Evolutionary conservation across 2,329 filamentous ascomycete species (phyloP), one percentile per base, ranked within the genome.

Genomic region (Leptographium lundbergii): DNA sequence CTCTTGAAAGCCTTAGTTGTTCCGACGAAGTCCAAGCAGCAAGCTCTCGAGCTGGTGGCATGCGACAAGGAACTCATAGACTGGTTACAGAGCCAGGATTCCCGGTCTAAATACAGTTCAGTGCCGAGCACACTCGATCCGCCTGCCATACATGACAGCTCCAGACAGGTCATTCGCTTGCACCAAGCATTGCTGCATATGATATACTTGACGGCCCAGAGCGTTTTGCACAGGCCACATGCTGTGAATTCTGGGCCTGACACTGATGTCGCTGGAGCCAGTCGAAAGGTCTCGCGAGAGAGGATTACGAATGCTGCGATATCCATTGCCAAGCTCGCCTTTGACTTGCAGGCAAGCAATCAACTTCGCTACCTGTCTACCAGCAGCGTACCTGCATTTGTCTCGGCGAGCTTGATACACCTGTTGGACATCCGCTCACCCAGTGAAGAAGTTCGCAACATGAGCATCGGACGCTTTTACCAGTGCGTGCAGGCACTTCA

Each of bases 401-500:
- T 61, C 25, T 52, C 57, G 3, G 54, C 60, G 1, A 50, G 48
- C 24, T 39, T 59, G n/a, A 45, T 52, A 22, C 60, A 61, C 47
- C 57, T 61, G 57, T 24, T 59, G 2, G 57, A 61, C 34, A 55
- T 57, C 34, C 57, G 57, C 24, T 36, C 54, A 4, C 36, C 27
- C 32, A 42, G 57, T 54, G 57, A 59, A 5, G 57, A 59, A 5
- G 54, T 59, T 5, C 60, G 60, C 17, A 56, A 57, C 32, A 50
- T 51, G 32, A 57, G 57, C 50, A 57, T 59, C 6, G 53, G 53
- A 54, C 57, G 47, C 36, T 57, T 59, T 22, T 52, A 52, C 47
- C 58, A 57, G 54, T 57, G 58, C 29, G 39, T 60, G 1, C 54
- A 53, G 2, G 58, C 39, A 10, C 48, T 60, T 4, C 47, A 47